Evolutionary conservation across 495 filamentous ascomycete genomes (phyloP).

Genomic region (Aeminium ludgeri): DNA sequence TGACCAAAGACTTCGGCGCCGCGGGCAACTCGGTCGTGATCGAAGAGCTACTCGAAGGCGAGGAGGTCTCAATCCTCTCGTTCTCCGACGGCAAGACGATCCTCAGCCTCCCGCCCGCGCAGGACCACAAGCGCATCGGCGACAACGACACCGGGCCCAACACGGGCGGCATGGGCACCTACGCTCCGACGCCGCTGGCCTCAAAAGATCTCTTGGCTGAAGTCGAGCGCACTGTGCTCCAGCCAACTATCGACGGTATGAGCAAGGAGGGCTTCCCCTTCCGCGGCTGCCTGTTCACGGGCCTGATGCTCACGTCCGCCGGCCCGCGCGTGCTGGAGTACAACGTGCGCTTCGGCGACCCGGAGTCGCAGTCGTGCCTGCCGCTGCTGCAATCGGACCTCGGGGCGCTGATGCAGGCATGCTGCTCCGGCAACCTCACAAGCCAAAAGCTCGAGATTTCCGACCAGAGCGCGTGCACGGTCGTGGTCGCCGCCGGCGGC

Average conservation of each 20-base stretch:
- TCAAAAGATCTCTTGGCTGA: constrained; percentile 55
- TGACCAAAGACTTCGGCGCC: constrained; percentile 66
- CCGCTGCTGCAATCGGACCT: constrained; percentile 78
- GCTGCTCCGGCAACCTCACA: constrained; percentile 57
- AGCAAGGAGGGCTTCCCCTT: constrained; percentile 63
- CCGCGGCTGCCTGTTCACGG: constrained; percentile 79
- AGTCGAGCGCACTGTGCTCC: constrained; percentile 65
- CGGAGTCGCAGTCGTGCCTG: constrained; percentile 85
- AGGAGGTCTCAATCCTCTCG: constrained; percentile 79
- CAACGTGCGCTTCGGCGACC: constrained; percentile 92
- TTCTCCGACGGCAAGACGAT: constrained; percentile 85
- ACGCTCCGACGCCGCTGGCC: constrained; percentile 66
- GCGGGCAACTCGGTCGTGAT: constrained; percentile 91
- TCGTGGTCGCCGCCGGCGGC: constrained; percentile 86
- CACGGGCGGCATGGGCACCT: constrained; percentile 96
- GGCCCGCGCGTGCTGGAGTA: constrained; percentile 90
- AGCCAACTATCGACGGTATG: constrained; percentile 86
- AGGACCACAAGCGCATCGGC: constrained; percentile 89
- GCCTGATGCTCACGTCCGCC: constrained; percentile 79
- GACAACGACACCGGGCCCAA: constrained; percentile 87
- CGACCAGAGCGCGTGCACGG: constrained; percentile 60
- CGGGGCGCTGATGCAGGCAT: constrained; percentile 79
- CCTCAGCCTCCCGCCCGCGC: constrained; percentile 70
- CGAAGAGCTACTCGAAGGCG: constrained; percentile 82
- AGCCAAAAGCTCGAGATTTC: constrained; percentile 50